phyloP scores from a whole-genome alignment of 805 yeast genomes.

The Kluyveromyces nonfermentans region DNA sequence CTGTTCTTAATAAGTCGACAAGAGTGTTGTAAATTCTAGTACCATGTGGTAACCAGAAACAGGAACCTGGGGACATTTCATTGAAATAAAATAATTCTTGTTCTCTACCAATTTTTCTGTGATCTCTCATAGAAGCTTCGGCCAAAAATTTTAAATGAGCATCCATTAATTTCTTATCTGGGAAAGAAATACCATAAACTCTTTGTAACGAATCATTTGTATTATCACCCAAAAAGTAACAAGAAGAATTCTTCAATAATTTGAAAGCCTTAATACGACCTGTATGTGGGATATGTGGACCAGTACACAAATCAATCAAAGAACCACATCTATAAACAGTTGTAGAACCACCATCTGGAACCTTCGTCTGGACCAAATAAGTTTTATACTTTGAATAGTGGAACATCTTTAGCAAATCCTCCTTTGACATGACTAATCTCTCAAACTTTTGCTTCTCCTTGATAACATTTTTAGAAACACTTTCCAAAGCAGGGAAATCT shows the following conservation, averaged over 20 bases:
- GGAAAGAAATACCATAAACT: conserved; percentile 96
- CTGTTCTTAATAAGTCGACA: conserved; percentile 66
- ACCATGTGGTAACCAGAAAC: conserved; percentile 99
- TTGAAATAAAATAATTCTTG: conserved; percentile 93
- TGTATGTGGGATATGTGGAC: conserved; percentile 97
- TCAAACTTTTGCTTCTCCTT: conserved; percentile 94
- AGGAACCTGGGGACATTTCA: conserved; percentile 96
- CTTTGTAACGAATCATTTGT: conserved; percentile 93
- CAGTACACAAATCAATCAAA: conserved; percentile 90
- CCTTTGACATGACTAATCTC: conserved; percentile 87
- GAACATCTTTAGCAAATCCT: conserved; percentile 86
- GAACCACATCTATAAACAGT: conserved; percentile 98
- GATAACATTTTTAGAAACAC: conserved; percentile 79
- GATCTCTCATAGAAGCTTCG: conserved; percentile 94
- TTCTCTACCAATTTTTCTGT: conserved; percentile 91
- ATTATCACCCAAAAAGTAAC: conserved; percentile 91
- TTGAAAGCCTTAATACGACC: conserved; percentile 93
- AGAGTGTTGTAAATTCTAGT: conserved; percentile 90
- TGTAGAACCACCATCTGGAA: conserved; percentile 92
- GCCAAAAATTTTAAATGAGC: conserved; percentile 89
- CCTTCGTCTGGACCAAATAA: conserved; percentile 71
- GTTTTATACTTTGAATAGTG: conserved; percentile 93
- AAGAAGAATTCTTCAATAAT: conserved; percentile 88
- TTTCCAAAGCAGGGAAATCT: conserved; percentile 79
- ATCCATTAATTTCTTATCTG: conserved; percentile 92